A percentile compares a stretch with the other conserved stretches of the same genome.
These are phyloP conservation scores for Aspergillus viridinutans DNA, from an alignment of 2,329 filamentous ascomycete species.

Conservation along the genomic window DNA sequence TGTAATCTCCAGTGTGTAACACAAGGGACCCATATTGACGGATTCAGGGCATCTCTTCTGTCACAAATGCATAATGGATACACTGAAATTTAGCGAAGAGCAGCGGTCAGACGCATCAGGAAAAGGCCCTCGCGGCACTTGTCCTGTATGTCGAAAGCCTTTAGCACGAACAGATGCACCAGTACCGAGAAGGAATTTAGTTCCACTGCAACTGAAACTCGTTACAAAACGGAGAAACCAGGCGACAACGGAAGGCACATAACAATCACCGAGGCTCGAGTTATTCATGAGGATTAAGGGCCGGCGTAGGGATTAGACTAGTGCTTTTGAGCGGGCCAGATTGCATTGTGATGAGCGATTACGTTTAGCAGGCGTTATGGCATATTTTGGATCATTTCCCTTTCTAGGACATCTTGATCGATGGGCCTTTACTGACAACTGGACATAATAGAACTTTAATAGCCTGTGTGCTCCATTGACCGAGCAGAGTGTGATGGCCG, in stretches of 20 bases:
- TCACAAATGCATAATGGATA: conserved; percentile 58
- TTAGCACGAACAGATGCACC: conserved; percentile 34
- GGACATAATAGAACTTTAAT: neutral
- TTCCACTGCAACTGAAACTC: conserved; percentile 38
- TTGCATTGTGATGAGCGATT: neutral
- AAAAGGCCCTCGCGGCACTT: conserved; percentile 36
- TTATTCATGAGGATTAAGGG: neutral
- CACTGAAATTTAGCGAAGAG: conserved; percentile 54
- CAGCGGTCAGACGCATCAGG: conserved; percentile 34
- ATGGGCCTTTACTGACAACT: neutral
- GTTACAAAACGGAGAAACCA: conserved; percentile 23
- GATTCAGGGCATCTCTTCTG: conserved; percentile 56
- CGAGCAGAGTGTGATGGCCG: neutral
- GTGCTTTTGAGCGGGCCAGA: neutral
- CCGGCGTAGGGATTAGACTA: neutral
- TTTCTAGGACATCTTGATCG: neutral
- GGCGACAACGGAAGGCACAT: neutral
- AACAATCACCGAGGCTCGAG: neutral
- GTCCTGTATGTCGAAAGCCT: conserved; percentile 43
- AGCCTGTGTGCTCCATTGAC: neutral
- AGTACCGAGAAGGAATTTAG: conserved; percentile 33
- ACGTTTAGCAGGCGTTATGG: neutral
- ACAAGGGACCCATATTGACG: conserved; percentile 8
- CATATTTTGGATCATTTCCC: neutral
- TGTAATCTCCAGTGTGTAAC: conserved; percentile 16